Evolutionary conservation across 768 basidiomycete genomes (phyloP).

Genomic region (Tubosaeta sp.): DNA sequence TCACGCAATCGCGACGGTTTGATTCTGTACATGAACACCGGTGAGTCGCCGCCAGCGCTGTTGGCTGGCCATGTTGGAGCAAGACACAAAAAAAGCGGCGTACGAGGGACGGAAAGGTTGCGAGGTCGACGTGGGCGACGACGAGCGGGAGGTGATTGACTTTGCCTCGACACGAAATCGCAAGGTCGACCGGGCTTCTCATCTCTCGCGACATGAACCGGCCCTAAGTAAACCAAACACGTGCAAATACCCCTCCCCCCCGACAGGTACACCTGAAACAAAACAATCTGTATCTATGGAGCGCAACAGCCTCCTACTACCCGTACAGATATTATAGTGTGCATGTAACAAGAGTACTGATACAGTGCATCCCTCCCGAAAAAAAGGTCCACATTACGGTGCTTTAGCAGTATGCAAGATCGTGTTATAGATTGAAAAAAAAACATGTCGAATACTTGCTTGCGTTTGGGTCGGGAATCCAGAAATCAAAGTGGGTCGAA

Average conservation of each 20-base stretch:
- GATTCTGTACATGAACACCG: constrained; percentile 19
- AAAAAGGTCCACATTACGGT: constrained; percentile 24
- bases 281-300: not conserved
- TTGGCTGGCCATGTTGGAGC: not conserved
- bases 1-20: constrained; percentile 28
- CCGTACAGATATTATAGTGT: constrained; percentile 26
- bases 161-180: constrained; percentile 27
- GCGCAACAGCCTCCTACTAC: constrained; percentile 3
- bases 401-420: constrained; percentile 32
- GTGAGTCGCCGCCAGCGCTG: constrained; percentile 16
- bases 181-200: constrained; percentile 14
- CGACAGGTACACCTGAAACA: not conserved
- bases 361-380: constrained; percentile 25
- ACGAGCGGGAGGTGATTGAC: constrained; percentile 26
- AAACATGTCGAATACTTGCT: not conserved
- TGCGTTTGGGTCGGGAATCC: constrained; percentile 3
- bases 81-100: constrained; percentile 7
- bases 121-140: constrained; percentile 27
- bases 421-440: constrained; percentile 14
- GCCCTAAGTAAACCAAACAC: constrained; percentile 34
- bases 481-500: constrained; percentile 5
- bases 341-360: constrained; percentile 28
- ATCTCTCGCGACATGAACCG: constrained; percentile 25
- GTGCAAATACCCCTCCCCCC: constrained; percentile 16
- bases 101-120: constrained; percentile 15